Conservation (phyloP, 768 basidiomycete species). For the Phlegmacium glaucopus region DNA sequence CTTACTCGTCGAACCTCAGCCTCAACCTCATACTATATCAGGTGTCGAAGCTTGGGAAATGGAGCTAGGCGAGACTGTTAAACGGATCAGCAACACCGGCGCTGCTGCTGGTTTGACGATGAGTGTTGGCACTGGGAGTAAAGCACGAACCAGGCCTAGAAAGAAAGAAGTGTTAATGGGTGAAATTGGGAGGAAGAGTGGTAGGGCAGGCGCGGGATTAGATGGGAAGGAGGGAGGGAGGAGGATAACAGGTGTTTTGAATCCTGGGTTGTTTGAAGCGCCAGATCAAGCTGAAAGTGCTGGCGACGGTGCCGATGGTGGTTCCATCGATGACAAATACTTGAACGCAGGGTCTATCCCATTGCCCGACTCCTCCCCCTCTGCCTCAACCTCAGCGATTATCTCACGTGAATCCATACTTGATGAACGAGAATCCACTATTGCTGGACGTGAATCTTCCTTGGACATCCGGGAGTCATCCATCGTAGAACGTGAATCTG, state of each 20-base stretch:
- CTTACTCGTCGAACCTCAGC: conserved; percentile 3
- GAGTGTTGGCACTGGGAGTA: not conserved
- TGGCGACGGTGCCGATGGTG: too few species aligned
- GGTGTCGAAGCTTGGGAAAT: conserved; percentile 27
- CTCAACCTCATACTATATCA: conserved; percentile 4
- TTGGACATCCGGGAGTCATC: not conserved
- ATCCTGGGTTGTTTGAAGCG: not conserved
- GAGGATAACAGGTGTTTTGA: not conserved
- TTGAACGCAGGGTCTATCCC: too few species aligned
- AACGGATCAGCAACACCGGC: conserved; percentile 7
- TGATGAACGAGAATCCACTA: not conserved
- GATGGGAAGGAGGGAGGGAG: not conserved
- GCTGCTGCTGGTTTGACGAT: not conserved
- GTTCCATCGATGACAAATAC: too few species aligned
- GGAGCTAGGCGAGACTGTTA: conserved; percentile 27
- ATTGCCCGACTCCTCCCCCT: too few species aligned
- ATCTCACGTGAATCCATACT: not conserved
- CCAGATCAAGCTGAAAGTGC: too few species aligned
- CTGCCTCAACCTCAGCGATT: not conserved
- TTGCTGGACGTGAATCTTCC: not conserved
- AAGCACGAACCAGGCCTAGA: not conserved
- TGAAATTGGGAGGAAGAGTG: not conserved
- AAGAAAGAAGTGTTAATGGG: too few species aligned
- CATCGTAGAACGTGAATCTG: not conserved
- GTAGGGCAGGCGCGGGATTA: not conserved